Percentiles rank a stretch among this genome's conserved stretches.
Conservation (phyloP, 2,329 filamentous ascomycete species). For the Exophiala alcalophila region DNA sequence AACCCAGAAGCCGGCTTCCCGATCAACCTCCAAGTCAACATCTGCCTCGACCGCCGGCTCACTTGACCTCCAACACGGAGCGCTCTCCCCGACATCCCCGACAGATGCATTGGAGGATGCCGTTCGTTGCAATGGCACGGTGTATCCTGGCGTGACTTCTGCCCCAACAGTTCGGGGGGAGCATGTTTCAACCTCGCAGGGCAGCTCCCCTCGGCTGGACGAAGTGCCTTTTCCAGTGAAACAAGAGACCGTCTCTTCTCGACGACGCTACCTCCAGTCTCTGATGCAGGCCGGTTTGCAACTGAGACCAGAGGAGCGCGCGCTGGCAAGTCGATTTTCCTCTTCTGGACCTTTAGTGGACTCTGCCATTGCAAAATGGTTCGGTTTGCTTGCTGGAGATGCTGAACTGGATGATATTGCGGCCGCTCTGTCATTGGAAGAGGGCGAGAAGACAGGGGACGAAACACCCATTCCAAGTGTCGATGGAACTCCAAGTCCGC, state of each 20-base stretch:
- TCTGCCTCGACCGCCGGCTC: neutral
- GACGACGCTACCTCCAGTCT: neutral
- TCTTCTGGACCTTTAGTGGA: slow-evolving; percentile 1
- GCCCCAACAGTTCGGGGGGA: neutral
- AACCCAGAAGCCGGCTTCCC: neutral
- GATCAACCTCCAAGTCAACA: slow-evolving; percentile 1
- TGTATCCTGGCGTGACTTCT: no score
- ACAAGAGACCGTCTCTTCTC: neutral
- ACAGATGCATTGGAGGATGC: neutral
- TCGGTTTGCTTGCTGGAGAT: slow-evolving; percentile 8
- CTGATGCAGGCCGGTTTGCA: neutral
- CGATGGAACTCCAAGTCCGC: neutral
- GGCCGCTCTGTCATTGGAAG: no score
- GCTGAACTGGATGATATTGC: slow-evolving; percentile 2
- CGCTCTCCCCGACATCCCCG: neutral
- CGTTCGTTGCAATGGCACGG: neutral
- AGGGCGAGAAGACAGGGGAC: no score
- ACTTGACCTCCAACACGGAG: neutral
- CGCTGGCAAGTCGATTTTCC: neutral
- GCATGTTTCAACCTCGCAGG: neutral
- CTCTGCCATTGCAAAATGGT: slow-evolving; percentile 8
- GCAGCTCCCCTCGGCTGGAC: neutral
- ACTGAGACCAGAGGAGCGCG: neutral
- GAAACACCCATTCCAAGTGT: no score
- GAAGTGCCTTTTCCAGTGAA: neutral